Conservation (phyloP, 129 eudicot genomes). For the Artemisia argyi region DNA sequence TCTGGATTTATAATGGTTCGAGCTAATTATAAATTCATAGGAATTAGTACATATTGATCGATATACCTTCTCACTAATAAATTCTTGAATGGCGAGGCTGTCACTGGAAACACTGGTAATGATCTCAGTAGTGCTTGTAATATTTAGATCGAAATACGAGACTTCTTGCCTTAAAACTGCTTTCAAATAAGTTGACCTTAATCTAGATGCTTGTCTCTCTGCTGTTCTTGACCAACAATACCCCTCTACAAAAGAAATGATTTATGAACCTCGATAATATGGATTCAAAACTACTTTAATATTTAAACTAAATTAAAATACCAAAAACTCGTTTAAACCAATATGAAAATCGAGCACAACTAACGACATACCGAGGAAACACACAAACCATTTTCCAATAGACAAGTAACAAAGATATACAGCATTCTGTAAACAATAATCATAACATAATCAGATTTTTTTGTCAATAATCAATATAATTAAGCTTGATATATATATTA, state of each 20-base stretch:
- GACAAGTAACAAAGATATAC: constrained; percentile 57
- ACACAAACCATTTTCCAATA: constrained; percentile 50
- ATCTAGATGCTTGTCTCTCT: constrained; percentile 60
- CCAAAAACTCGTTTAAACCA: no score
- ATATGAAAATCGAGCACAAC: no score
- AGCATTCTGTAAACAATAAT: constrained; percentile 46
- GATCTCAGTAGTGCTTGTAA: constrained; percentile 53
- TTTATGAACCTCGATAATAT: no score
- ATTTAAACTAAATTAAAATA: no score
- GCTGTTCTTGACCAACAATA: constrained; percentile 72
- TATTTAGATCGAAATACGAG: constrained; percentile 55
- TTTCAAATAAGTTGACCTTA: constrained; percentile 55
- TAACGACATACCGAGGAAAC: constrained; percentile 57
- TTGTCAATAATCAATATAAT: background rate
- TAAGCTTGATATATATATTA: no score
- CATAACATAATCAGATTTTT: constrained; percentile 1
- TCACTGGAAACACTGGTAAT: constrained; percentile 59
- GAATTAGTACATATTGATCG: background rate
- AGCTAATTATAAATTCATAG: background rate
- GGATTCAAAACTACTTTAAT: no score
- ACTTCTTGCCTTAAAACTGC: constrained; percentile 75
- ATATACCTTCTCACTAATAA: constrained; percentile 64
- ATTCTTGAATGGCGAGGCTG: constrained; percentile 55
- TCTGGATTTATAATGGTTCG: no score
- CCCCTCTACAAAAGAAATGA: constrained; percentile 38